phyloP scores from a whole-genome alignment of 768 basidiomycete genomes.

The Auriculariales sp. region DNA sequence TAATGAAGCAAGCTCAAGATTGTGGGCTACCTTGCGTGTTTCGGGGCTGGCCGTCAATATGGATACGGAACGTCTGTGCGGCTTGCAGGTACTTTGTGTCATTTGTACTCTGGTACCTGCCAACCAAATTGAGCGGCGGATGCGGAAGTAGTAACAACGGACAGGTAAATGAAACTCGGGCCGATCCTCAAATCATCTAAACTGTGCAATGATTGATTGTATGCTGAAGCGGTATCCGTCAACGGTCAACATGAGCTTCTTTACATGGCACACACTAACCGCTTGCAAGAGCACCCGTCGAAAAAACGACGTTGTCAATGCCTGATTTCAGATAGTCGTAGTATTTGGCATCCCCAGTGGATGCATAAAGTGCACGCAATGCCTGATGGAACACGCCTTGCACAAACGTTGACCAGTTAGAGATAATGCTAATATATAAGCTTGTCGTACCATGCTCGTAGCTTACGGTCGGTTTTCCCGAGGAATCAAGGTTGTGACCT shows the following conservation, averaged over 20 bases:
- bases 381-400: constrained; percentile 29
- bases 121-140: too few relatives aligned
- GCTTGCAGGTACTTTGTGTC: constrained; percentile 28
- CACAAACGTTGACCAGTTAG: too few relatives aligned
- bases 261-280: too few relatives aligned
- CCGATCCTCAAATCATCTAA: constrained; percentile 23
- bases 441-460: too few relatives aligned
- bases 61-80: constrained; percentile 23
- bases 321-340: constrained; percentile 25
- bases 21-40: constrained; percentile 31
- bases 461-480: constrained; percentile 20
- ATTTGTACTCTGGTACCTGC: constrained; percentile 21
- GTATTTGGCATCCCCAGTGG: constrained; percentile 26
- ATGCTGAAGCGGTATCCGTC: constrained; percentile 25
- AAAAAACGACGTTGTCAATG: constrained; percentile 23
- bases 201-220: constrained; percentile 21
- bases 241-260: too few relatives aligned
- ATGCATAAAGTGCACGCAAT: constrained; percentile 25
- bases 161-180: constrained; percentile 26
- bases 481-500: constrained; percentile 24
- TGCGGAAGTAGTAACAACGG: too few relatives aligned
- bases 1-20: too few relatives aligned
- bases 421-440: too few relatives aligned
- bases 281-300: constrained; percentile 24
- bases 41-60: constrained; percentile 28